Evolutionary conservation across 306 rosid species (phyloP).

Genomic region (Lagenaria siceraria): DNA sequence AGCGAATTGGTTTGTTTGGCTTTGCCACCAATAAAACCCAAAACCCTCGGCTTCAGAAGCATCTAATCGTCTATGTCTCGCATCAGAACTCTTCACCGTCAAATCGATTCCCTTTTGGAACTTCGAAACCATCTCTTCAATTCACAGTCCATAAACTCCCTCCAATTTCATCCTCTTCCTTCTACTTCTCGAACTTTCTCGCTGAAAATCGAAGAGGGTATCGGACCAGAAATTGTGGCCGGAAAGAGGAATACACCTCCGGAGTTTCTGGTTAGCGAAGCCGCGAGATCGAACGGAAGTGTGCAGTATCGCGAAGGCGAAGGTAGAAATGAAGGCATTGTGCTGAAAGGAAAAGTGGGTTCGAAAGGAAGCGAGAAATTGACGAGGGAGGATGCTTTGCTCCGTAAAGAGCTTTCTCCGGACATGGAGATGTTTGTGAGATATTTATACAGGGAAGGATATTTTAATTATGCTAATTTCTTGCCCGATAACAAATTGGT

Average conservation of each 20-base stretch:
- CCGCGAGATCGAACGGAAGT: slow-evolving; percentile 15
- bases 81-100: neutral
- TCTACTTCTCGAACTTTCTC: slow-evolving; percentile 16
- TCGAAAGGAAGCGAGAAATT: neutral
- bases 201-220: neutral
- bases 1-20: too few relatives aligned
- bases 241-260: slow-evolving; percentile 18
- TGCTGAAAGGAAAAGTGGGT: slow-evolving; percentile 16
- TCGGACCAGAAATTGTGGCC: slow-evolving; percentile 3
- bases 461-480: slow-evolving; percentile 50
- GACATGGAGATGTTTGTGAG: slow-evolving; percentile 40
- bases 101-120: slow-evolving; percentile 10
- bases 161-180: slow-evolving; percentile 4
- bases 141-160: neutral
- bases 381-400: slow-evolving; percentile 15
- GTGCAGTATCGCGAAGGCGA: slow-evolving; percentile 1
- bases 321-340: slow-evolving; percentile 1
- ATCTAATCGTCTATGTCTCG: neutral
- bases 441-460: slow-evolving; percentile 42
- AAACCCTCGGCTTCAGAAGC: neutral
- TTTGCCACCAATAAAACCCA: neutral
- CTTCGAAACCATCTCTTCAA: slow-evolving; percentile 7
- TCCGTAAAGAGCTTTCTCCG: slow-evolving; percentile 32
- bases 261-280: slow-evolving; percentile 29
- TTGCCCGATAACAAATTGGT: slow-evolving; percentile 21